phyloP scores from a whole-genome alignment of 148 eudicot genomes.

The Cornus kousa region DNA sequence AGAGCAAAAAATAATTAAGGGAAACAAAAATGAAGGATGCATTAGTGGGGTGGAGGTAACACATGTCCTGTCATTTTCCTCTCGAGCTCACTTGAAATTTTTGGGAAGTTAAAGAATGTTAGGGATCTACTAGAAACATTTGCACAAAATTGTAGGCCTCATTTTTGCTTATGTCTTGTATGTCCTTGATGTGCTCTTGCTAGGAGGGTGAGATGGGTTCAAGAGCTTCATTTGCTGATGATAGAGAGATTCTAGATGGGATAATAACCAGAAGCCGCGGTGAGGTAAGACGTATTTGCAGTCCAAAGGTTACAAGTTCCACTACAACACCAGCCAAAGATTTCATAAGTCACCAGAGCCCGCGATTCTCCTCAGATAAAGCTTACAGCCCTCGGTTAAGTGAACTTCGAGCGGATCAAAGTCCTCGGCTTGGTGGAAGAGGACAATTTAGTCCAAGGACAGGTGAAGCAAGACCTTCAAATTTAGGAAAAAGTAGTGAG shows the following conservation, averaged over 20 bases:
- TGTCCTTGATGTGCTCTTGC: background rate
- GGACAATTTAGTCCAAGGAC: conserved; percentile 44
- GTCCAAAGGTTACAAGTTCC: conserved; percentile 74
- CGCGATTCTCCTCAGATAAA: conserved; percentile 34
- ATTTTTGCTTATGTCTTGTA: background rate
- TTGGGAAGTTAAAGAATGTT: no score
- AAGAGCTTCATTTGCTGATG: conserved; percentile 43
- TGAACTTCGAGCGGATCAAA: conserved; percentile 40
- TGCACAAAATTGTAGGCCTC: background rate
- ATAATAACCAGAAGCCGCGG: conserved; percentile 83
- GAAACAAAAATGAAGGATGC: no score
- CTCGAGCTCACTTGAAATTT: no score
- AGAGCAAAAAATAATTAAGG: no score
- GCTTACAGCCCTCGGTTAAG: conserved; percentile 54
- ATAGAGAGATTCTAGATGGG: conserved; percentile 64
- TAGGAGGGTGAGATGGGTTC: conserved; percentile 62
- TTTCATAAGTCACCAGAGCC: conserved; percentile 34
- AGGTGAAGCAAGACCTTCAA: conserved; percentile 38
- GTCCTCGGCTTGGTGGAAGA: conserved; percentile 40
- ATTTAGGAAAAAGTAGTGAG: conserved; percentile 31
- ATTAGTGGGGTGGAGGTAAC: no score
- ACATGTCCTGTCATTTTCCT: no score
- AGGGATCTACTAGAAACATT: background rate
- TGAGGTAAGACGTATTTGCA: conserved; percentile 57
- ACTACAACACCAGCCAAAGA: conserved; percentile 57